Evolutionary conservation across 2,329 filamentous ascomycete species (phyloP), one percentile per base, ranked within the genome.

Genomic region (Bertia moriformis): DNA sequence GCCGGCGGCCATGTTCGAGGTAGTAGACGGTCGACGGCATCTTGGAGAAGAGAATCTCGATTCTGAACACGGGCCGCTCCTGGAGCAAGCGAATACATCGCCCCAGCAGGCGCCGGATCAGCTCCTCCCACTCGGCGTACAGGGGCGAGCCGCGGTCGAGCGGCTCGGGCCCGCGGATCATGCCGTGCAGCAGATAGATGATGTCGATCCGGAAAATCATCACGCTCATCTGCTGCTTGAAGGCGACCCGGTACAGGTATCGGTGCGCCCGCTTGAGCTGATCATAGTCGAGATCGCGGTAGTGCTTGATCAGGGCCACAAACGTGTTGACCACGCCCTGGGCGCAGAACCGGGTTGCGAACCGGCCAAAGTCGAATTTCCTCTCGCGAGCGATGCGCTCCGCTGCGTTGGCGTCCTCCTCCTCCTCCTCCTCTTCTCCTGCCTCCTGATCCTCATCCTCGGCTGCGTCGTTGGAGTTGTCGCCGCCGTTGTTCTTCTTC

Each of bases 11-110:
- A 51, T 88, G 86, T 52, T 96, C 88, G 4, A 98, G 69, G 53
- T 86, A 96, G 58, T 83, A 85, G 1, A 86, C 71, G 0, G 85
- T 93, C 36, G 73, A 72, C 38, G 77, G 78, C 41, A 87, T 82
- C 58, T 98, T 98, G 56, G 84, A 93, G 58, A 98, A 98, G 13
- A 98, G 67, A 68, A 98, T 75, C 59, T 98, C 91, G 1, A 93
- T 80, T 38, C 93, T 71, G 29, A 95, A 65, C 45, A 89, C 84
- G 0, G 87, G 87, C 33, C 87, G 73, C 47, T 94, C 78, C 44
- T 91, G 73, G 2, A 96, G 69, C 59, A 91, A 93, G 51, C 83
- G 87, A 40, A 85, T 70, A 46, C 89, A 82, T 51, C 79, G 81
- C 47, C 80, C 78, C 46, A 95, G 71, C 29, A 96, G 70, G 50